These are phyloP conservation scores for Grifola frondosa DNA, from an alignment of 1,284 basidiomycete species.

Conservation along the genomic window DNA sequence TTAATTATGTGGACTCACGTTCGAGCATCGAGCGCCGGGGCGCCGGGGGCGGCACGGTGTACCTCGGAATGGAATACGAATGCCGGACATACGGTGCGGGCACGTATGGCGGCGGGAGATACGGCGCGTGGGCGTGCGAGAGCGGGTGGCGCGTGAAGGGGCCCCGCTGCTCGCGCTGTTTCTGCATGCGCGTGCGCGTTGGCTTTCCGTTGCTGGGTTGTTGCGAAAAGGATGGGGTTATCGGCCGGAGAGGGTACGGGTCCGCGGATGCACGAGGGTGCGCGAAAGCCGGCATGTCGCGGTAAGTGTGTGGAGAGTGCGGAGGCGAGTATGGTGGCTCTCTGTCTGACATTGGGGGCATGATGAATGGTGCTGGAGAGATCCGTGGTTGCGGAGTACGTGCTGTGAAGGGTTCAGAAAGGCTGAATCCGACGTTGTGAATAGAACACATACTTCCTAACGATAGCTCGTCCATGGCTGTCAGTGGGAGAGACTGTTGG, in stretches of 20 bases:
- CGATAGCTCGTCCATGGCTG: slow-evolving; percentile 16
- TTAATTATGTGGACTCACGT: slow-evolving; percentile 56
- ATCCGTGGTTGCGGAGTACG: too few relatives aligned
- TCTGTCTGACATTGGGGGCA: too few relatives aligned
- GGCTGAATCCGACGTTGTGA: background rate
- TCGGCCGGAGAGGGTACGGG: slow-evolving; percentile 22
- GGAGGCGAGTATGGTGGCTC: slow-evolving; percentile 12
- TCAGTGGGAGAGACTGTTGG: slow-evolving; percentile 11
- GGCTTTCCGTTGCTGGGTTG: slow-evolving; percentile 23
- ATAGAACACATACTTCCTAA: slow-evolving; percentile 15
- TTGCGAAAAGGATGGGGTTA: slow-evolving; percentile 15
- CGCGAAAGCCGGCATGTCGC: slow-evolving; percentile 2
- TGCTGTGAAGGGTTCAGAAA: too few relatives aligned
- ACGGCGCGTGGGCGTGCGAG: slow-evolving; percentile 12
- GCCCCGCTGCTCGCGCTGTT: slow-evolving; percentile 11
- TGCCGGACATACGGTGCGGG: slow-evolving; percentile 12
- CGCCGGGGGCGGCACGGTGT: slow-evolving; percentile 11
- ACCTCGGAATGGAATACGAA: slow-evolving; percentile 11
- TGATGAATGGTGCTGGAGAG: too few relatives aligned
- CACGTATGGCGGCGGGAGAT: slow-evolving; percentile 4
- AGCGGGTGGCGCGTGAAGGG: slow-evolving; percentile 11
- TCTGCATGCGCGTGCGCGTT: slow-evolving; percentile 20
- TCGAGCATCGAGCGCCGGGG: slow-evolving; percentile 43
- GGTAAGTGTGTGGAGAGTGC: slow-evolving; percentile 7
- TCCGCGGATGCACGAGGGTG: slow-evolving; percentile 20